These are phyloP conservation scores for Mycena belliarum DNA, from an alignment of 768 basidiomycete species.

Conservation along the genomic window DNA sequence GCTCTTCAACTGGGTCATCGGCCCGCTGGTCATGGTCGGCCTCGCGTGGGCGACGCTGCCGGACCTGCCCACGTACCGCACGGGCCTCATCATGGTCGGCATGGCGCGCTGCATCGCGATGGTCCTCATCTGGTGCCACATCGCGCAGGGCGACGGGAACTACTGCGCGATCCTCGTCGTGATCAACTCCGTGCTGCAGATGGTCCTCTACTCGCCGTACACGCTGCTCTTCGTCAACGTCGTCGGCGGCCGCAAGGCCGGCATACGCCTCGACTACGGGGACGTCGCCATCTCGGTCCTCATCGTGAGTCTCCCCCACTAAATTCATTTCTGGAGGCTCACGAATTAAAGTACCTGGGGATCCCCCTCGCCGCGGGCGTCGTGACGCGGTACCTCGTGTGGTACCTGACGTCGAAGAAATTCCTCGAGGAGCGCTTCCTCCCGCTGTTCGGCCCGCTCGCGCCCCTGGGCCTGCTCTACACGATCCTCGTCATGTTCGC, in stretches of 20 bases:
- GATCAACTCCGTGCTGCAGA: conserved; percentile 78
- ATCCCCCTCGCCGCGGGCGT: conserved; percentile 77
- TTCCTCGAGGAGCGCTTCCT: conserved; percentile 63
- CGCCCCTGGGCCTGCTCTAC: conserved; percentile 77
- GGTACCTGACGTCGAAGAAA: conserved; percentile 42
- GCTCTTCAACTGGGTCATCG: conserved; percentile 77
- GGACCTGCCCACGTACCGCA: conserved; percentile 71
- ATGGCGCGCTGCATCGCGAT: conserved; percentile 71
- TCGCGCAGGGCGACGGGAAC: conserved; percentile 69
- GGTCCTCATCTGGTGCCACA: conserved; percentile 83
- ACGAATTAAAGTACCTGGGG: conserved; percentile 45
- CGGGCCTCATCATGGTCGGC: conserved; percentile 83
- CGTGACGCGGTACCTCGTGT: conserved; percentile 61
- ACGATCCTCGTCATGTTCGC: conserved; percentile 79
- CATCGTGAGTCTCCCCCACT: conserved; percentile 61
- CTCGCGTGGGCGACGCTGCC: conserved; percentile 85
- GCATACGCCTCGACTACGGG: conserved; percentile 55
- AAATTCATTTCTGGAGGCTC: background rate
- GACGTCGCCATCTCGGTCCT: conserved; percentile 68
- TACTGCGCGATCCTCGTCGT: conserved; percentile 82
- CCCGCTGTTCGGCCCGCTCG: conserved; percentile 66
- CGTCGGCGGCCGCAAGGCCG: conserved; percentile 48
- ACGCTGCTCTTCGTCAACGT: conserved; percentile 74
- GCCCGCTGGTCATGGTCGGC: conserved; percentile 82
- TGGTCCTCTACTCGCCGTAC: conserved; percentile 73